Percentiles rank a stretch among this genome's conserved stretches.
Conservation (phyloP, 805 yeast species). For the Candida broadrunensis region DNA sequence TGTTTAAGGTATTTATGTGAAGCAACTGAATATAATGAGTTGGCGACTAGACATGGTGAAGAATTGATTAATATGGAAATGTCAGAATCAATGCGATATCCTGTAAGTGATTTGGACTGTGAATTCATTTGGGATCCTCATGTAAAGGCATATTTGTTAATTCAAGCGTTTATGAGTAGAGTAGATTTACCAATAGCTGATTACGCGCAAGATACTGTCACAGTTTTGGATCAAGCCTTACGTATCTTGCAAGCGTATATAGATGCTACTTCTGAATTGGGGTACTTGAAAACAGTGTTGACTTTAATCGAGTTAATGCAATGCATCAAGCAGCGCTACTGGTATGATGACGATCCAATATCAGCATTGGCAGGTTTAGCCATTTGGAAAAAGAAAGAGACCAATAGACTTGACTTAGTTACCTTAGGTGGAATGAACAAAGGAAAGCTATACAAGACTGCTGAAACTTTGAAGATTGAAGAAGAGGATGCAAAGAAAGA, state of each 20-base stretch:
- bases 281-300: constrained; percentile 61
- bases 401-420: constrained; percentile 22
- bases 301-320: constrained; percentile 71
- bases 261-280: constrained; percentile 85
- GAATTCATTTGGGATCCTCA: constrained; percentile 85
- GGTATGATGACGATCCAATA: constrained; percentile 79
- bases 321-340: constrained; percentile 81
- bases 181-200: constrained; percentile 90
- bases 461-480: constrained; percentile 37
- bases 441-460: constrained; percentile 31
- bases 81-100: constrained; percentile 69
- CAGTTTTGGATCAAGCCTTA: constrained; percentile 89
- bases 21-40: constrained; percentile 79
- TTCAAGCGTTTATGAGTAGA: constrained; percentile 71
- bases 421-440: constrained; percentile 40
- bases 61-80: constrained; percentile 82
- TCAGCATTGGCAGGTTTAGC: constrained; percentile 50
- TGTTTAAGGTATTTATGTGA: constrained; percentile 59
- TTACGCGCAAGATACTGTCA: constrained; percentile 87
- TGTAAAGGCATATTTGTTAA: constrained; percentile 67
- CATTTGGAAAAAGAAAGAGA: background rate
- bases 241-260: constrained; percentile 92
- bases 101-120: constrained; percentile 52
- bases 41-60: constrained; percentile 91
- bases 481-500: constrained; percentile 37